Conservation (phyloP, 768 basidiomycete species). For the Tylopilus cervinicoccineus region DNA sequence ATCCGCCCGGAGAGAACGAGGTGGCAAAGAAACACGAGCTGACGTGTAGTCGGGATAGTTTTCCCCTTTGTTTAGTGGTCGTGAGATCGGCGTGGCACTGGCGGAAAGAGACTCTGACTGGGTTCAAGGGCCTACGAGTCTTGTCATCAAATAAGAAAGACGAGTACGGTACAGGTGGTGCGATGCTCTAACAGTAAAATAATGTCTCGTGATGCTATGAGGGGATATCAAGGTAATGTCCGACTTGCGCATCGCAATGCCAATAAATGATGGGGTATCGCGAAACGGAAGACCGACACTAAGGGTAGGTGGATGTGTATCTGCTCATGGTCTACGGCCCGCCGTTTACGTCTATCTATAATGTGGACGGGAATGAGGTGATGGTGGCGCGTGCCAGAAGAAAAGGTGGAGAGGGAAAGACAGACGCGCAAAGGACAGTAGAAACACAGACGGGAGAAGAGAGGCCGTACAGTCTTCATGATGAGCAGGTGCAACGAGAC, state of each 20-base stretch:
- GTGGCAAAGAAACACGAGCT: conserved; percentile 23
- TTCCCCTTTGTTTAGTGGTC: neutral
- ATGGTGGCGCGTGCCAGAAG: conserved; percentile 22
- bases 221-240: conserved; percentile 41
- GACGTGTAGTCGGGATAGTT: conserved; percentile 24
- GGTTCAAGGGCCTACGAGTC: conserved; percentile 12
- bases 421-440: conserved; percentile 32
- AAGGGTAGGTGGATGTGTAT: conserved; percentile 31
- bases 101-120: neutral
- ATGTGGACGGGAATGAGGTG: conserved; percentile 28
- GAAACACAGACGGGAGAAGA: conserved; percentile 39
- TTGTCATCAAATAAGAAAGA: conserved; percentile 26
- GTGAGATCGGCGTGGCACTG: conserved; percentile 19
- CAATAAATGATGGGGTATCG: conserved; percentile 45
- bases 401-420: conserved; percentile 11
- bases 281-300: conserved; percentile 48
- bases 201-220: conserved; percentile 57
- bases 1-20: conserved; percentile 13
- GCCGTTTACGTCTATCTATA: conserved; percentile 43
- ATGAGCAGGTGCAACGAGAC: conserved; percentile 55
- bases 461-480: conserved; percentile 41
- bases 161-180: conserved; percentile 45
- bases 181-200: conserved; percentile 63
- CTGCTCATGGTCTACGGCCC: conserved; percentile 47
- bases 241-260: conserved; percentile 46